Evolutionary conservation across 2,329 filamentous ascomycete genomes (phyloP), one percentile per base, ranked within the genome.

Genomic region (Venturia asperata): DNA sequence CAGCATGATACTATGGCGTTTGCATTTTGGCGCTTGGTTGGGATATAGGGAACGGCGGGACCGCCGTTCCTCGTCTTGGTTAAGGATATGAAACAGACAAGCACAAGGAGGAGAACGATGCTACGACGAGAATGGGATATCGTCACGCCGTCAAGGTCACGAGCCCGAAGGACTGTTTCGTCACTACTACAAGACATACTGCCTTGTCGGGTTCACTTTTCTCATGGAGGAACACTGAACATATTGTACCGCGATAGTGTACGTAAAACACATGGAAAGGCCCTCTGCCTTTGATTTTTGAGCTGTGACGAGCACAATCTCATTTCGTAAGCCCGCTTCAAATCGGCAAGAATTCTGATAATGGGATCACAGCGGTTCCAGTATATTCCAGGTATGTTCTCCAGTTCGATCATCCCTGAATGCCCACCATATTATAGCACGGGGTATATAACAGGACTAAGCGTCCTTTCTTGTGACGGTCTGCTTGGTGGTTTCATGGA

Each of bases 231-330:
- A 58, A 58, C 27, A 58, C 52, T 37, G 52, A 27, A 58, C 27
- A 58, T 37, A 37, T 58, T 58, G 52, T 58, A 58, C 52, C 15
- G 27, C 30, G 15, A 37, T 34, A 21, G 19, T 58, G 52, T 58
- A 58, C 52, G 37, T 58, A 55, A 24, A 55, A 55, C 49, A 58
- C 30, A 58, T 58, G 52, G n/a, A n/a, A n/a, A n/a, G 27, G 17
- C 13, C 27, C 1, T 19, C 19, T 37, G 5, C 37, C 37, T 49
- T 21, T 11, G 45, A 27, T 21, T 11, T 49, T 49, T 1, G 21
- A 9, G n/a, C 45, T 27, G 21, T 27, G 24, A 52, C 21, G 21
- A 52, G 11, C 47, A 13, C 47, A 21, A 52, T 21, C 21, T 21
- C 10, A 15, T 27, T 5, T 21, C 11, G 6, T 21, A 49, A 21